Evolutionary conservation across 2,329 filamentous ascomycete species (phyloP).

Genomic region (Aspergillus awamori): DNA sequence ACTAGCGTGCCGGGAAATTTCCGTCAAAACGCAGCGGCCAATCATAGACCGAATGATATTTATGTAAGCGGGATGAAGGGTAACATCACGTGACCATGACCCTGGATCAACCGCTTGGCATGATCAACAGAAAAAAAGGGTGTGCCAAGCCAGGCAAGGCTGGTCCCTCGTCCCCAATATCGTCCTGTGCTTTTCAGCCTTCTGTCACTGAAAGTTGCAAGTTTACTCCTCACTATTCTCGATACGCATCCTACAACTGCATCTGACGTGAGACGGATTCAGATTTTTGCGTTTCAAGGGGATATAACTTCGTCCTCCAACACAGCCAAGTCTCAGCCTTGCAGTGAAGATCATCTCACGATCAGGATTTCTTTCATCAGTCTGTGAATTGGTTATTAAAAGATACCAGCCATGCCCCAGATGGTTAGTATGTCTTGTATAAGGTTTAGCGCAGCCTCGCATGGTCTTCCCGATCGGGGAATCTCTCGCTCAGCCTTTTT

Average conservation of each 20-base stretch:
- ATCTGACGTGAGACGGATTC: too few relatives aligned
- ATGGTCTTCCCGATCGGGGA: neutral
- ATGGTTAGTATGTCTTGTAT: neutral
- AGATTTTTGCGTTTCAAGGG: too few relatives aligned
- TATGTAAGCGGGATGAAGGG: neutral
- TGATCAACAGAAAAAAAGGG: neutral
- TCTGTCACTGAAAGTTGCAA: too few relatives aligned
- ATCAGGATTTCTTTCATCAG: neutral
- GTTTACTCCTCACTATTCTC: too few relatives aligned
- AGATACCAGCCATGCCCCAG: neutral
- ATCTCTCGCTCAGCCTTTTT: neutral
- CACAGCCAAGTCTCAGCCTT: too few relatives aligned
- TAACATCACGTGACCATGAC: neutral
- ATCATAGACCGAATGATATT: neutral
- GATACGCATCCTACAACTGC: too few relatives aligned
- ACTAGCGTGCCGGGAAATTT: neutral
- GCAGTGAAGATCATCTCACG: neutral
- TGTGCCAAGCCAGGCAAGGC: neutral
- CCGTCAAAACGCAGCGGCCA: neutral
- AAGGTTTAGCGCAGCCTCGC: neutral
- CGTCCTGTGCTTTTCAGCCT: neutral
- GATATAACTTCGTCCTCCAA: too few relatives aligned
- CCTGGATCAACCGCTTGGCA: neutral
- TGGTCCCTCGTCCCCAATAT: neutral
- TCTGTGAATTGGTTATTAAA: neutral